Conservation (phyloP, 345 rosid species). For the Acer yangbiense region DNA sequence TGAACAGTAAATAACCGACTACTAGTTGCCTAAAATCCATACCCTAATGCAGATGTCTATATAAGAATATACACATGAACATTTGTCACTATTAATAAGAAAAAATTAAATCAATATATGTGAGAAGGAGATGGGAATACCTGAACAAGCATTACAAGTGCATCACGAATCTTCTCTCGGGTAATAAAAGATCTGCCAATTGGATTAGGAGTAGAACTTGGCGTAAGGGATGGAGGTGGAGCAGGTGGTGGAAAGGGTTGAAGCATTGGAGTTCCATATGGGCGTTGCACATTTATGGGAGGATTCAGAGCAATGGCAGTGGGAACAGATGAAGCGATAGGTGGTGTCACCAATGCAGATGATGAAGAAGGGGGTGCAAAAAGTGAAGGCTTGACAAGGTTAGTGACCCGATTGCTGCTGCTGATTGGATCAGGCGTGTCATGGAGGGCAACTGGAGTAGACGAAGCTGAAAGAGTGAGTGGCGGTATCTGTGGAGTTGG, state of each 20-base stretch:
- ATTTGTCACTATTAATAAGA: not conserved
- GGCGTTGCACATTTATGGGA: conserved; percentile 55
- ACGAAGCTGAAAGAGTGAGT: conserved; percentile 39
- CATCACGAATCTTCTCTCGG: conserved; percentile 63
- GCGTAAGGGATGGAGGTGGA: conserved; percentile 66
- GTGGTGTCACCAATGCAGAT: conserved; percentile 46
- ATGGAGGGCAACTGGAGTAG: conserved; percentile 30
- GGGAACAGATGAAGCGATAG: conserved; percentile 43
- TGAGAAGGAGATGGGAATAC: conserved; percentile 25
- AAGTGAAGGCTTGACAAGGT: conserved; percentile 65
- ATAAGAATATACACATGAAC: not conserved
- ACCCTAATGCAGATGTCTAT: not conserved
- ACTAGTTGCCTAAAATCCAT: not conserved
- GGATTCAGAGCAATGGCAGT: conserved; percentile 43
- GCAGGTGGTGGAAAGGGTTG: conserved; percentile 75
- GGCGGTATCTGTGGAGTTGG: conserved; percentile 39
- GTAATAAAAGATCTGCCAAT: conserved; percentile 36
- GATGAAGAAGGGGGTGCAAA: conserved; percentile 50
- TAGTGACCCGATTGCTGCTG: conserved; percentile 40
- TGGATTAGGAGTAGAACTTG: conserved; percentile 27
- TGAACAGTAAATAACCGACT: not conserved
- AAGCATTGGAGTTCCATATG: conserved; percentile 66
- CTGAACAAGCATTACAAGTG: conserved; percentile 64
- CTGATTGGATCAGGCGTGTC: conserved; percentile 40
- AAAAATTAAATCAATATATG: not conserved